These are phyloP conservation scores for Candida hispaniensis DNA, from an alignment of 805 yeast species.

Conservation along the genomic window DNA sequence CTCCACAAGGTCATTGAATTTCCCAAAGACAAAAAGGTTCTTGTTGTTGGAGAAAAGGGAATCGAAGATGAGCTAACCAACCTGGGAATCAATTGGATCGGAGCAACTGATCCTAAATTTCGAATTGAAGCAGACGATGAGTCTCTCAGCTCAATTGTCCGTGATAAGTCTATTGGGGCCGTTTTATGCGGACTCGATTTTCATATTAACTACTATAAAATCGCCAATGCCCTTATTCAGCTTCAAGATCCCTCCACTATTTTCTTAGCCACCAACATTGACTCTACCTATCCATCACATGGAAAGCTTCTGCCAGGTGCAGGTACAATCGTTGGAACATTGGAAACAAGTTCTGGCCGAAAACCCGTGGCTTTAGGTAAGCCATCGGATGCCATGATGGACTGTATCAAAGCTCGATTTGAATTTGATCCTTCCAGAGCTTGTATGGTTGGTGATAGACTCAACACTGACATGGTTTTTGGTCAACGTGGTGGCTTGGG, in stretches of 20 bases:
- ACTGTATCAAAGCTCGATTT: conserved; percentile 63
- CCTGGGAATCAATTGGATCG: conserved; percentile 64
- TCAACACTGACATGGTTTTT: conserved; percentile 90
- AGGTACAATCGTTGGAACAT: conserved; percentile 76
- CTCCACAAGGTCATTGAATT: conserved; percentile 63
- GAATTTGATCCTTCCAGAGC: conserved; percentile 45
- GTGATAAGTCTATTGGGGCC: conserved; percentile 70
- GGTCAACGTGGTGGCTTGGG: conserved; percentile 81
- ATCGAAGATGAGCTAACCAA: conserved; percentile 66
- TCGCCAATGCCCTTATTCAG: conserved; percentile 75
- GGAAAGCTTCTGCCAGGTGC: conserved; percentile 89
- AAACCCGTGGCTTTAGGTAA: conserved; percentile 87
- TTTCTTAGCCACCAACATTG: conserved; percentile 89
- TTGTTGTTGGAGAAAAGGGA: conserved; percentile 86
- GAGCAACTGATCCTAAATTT: conserved; percentile 68
- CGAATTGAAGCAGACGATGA: conserved; percentile 43
- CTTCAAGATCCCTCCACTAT: conserved; percentile 51
- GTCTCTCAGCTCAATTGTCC: conserved; percentile 26
- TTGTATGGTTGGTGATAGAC: conserved; percentile 90
- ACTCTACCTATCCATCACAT: conserved; percentile 85
- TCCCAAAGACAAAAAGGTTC: conserved; percentile 65
- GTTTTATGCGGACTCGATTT: conserved; percentile 84
- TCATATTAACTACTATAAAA: conserved; percentile 66
- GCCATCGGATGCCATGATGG: conserved; percentile 83
- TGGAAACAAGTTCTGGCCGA: conserved; percentile 66